These are phyloP conservation scores for Mortierella sp. DNA, from an alignment of 371 early-diverging fungal species.

Conservation along the genomic window DNA sequence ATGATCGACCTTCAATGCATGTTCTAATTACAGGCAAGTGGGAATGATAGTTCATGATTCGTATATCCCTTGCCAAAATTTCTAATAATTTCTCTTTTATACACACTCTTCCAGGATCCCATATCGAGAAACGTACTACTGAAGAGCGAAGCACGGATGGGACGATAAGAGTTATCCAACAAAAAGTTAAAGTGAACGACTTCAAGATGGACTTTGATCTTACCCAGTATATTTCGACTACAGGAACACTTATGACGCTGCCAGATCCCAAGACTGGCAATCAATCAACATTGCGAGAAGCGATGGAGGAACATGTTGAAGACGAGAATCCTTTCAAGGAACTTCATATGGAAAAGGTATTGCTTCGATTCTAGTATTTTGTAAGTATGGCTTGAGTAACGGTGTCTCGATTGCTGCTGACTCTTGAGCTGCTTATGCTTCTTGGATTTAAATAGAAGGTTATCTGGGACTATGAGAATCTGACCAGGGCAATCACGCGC, in stretches of 20 bases:
- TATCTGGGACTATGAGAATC: conserved; percentile 43
- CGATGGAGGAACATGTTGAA: conserved; percentile 42
- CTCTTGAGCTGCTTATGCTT: not conserved
- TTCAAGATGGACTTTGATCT: conserved; percentile 48
- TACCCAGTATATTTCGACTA: conserved; percentile 27
- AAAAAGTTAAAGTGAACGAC: conserved; percentile 32
- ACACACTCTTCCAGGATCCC: conserved; percentile 14
- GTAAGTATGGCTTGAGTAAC: not conserved
- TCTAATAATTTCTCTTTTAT: not conserved
- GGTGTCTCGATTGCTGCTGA: not conserved
- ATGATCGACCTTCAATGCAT: conserved; percentile 48
- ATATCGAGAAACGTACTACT: conserved; percentile 21
- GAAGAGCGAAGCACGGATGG: conserved; percentile 26
- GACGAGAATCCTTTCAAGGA: conserved; percentile 53
- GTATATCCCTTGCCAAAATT: not conserved
- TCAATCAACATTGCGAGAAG: conserved; percentile 30
- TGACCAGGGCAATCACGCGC: conserved; percentile 38
- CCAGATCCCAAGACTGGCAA: conserved; percentile 27
- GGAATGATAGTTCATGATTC: not conserved
- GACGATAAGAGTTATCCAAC: not conserved
- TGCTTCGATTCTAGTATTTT: too few species aligned
- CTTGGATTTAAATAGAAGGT: conserved; percentile 23
- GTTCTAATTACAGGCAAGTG: conserved; percentile 39
- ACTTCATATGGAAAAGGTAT: conserved; percentile 48
- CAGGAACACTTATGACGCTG: conserved; percentile 30